Evolutionary conservation across 768 basidiomycete genomes (phyloP), one percentile per base, ranked within the genome.

Genomic region (Megacollybia marginata): DNA sequence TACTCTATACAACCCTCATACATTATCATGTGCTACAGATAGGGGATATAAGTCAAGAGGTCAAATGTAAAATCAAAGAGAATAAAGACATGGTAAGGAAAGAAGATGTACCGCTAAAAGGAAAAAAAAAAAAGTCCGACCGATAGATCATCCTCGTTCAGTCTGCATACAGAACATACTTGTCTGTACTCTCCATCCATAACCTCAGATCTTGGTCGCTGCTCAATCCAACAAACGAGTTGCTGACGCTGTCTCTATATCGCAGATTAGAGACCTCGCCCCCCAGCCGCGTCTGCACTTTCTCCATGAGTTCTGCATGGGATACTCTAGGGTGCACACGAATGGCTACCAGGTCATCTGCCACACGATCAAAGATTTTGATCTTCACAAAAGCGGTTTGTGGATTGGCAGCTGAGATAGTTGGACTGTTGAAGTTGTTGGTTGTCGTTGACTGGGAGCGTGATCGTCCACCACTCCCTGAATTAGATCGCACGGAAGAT

Each of bases 301-400:
- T 99, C 46, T 83, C 88, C 75, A 96, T 84, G 53, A 99, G 73
- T 60, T 95, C 92, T 9, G 67, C 71, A 59, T 89, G 86, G 8
- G 88, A 82, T 36, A 98, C 93, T 47, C 78, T 80, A 19, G 96
- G 96, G 62, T 95, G 93, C 28, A 98, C 95, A 12, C 96, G 84
- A 49, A 98, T 96, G 4, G 96, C 96, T 54, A 98, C 92, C 48
- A 98, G 71, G 65, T 99, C 96, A 62, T 98, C 94, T 20, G 92
- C 85, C 49, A 85, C 75, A 35, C 89, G 81, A 68, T 96, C 90
- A 64, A 96, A 96, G 42, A 99, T 92, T 70, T 99, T 99, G 70
- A 99, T 96, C 71, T 98, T 99, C 56, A 98, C 78, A 67, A 93
- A 98, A 19, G 94, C 88, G 12, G 84, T 82, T 60, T 89, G 85